Conservation (phyloP, 1,284 basidiomycete genomes). For the Porogramme epimiltina region DNA sequence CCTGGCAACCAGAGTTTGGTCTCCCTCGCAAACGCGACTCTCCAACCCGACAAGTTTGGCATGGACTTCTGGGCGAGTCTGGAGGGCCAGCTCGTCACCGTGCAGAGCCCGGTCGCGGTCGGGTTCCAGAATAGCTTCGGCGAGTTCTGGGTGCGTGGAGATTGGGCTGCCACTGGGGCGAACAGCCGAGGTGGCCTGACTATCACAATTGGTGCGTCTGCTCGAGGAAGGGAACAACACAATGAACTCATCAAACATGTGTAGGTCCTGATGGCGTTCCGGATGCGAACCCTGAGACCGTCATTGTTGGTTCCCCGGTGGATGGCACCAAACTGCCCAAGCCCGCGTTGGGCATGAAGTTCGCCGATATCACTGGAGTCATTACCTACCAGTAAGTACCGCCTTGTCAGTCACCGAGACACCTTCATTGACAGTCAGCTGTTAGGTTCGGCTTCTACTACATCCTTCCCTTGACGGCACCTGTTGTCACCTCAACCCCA, state of each 20-base stretch:
- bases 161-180: conserved; percentile 53
- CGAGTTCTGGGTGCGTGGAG: conserved; percentile 62
- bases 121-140: conserved; percentile 54
- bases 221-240: no score
- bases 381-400: conserved; percentile 45
- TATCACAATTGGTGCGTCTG: conserved; percentile 47
- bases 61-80: conserved; percentile 67
- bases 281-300: conserved; percentile 57
- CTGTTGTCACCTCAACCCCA: conserved; percentile 45
- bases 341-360: conserved; percentile 48
- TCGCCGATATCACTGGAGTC: conserved; percentile 58
- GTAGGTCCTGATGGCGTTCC: conserved; percentile 51
- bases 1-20: conserved; percentile 54
- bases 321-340: conserved; percentile 55
- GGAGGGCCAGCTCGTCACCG: conserved; percentile 57
- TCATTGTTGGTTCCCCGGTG: conserved; percentile 55
- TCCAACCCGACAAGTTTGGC: conserved; percentile 52
- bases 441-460: conserved; percentile 52
- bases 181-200: conserved; percentile 60
- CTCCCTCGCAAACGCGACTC: conserved; percentile 44
- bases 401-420: neutral
- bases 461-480: conserved; percentile 56
- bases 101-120: conserved; percentile 48
- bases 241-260: neutral
- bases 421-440: neutral